Conservation (phyloP, 140 eudicot species). For the Stevia rebaudiana region DNA sequence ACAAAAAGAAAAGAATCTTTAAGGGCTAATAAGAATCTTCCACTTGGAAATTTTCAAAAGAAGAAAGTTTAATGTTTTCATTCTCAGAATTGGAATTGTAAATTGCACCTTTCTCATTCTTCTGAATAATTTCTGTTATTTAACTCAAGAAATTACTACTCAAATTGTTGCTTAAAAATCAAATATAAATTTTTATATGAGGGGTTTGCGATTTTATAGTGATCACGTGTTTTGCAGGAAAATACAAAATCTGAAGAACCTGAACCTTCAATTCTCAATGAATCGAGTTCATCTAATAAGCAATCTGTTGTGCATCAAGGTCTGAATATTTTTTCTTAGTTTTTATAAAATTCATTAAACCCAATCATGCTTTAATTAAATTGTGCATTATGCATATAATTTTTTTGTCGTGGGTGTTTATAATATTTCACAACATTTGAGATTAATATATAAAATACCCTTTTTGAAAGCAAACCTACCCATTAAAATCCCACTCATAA, state of each 20-base stretch:
- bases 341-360: neutral
- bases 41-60: neutral
- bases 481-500: too few species aligned
- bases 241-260: conserved; percentile 30
- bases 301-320: conserved; percentile 38
- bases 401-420: neutral
- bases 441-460: neutral
- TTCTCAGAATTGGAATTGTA: neutral
- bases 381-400: neutral
- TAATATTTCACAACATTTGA: neutral
- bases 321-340: conserved; percentile 18
- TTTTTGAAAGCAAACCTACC: too few species aligned
- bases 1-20: neutral
- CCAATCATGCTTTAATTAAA: neutral
- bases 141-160: neutral
- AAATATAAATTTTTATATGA: neutral
- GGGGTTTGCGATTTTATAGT: neutral
- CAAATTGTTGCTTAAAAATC: neutral
- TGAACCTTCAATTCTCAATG: conserved; percentile 37
- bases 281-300: conserved; percentile 43
- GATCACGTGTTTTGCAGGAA: conserved; percentile 29
- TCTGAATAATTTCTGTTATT: neutral
- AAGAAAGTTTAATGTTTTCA: neutral
- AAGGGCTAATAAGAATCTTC: neutral
- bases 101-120: neutral